Conservation (phyloP, 2,329 filamentous ascomycete genomes). For the Cercospora berteroae region DNA sequence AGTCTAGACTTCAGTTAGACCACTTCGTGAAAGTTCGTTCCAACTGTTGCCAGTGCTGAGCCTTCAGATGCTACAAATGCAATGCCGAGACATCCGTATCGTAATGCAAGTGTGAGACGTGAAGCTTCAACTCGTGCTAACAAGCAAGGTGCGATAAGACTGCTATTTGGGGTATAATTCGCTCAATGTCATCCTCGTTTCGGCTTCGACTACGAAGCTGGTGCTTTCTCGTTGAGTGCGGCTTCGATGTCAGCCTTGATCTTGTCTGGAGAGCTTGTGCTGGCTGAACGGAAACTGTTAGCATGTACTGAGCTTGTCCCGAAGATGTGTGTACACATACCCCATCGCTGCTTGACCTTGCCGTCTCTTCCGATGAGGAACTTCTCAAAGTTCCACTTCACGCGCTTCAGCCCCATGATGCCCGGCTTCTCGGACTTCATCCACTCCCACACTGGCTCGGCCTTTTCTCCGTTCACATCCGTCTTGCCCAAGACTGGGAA, state of each 20-base stretch:
- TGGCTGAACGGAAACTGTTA: neutral
- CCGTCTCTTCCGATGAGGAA: slow-evolving; percentile 87
- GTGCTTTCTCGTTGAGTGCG: slow-evolving; percentile 27
- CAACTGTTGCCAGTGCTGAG: neutral
- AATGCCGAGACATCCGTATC: neutral
- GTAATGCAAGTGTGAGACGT: neutral
- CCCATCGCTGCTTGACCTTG: slow-evolving; percentile 80
- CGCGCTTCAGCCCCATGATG: slow-evolving; percentile 78
- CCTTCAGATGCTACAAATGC: neutral
- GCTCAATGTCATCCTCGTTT: neutral
- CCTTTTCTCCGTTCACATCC: slow-evolving; percentile 85
- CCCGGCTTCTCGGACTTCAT: slow-evolving; percentile 71
- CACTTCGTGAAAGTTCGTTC: neutral
- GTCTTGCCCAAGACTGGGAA: slow-evolving; percentile 92
- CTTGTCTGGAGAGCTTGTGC: slow-evolving; percentile 62
- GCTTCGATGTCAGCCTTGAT: slow-evolving; percentile 60
- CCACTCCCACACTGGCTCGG: slow-evolving; percentile 77
- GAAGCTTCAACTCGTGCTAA: neutral
- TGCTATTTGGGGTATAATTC: slow-evolving; percentile 5
- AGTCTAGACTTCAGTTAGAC: slow-evolving; percentile 31
- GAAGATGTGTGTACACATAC: neutral
- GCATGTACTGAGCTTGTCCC: neutral
- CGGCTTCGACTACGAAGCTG: neutral
- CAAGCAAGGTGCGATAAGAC: neutral
- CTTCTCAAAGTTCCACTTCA: slow-evolving; percentile 99